Evolutionary conservation across 495 filamentous ascomycete genomes (phyloP).

Genomic region (Neurospora terricola): DNA sequence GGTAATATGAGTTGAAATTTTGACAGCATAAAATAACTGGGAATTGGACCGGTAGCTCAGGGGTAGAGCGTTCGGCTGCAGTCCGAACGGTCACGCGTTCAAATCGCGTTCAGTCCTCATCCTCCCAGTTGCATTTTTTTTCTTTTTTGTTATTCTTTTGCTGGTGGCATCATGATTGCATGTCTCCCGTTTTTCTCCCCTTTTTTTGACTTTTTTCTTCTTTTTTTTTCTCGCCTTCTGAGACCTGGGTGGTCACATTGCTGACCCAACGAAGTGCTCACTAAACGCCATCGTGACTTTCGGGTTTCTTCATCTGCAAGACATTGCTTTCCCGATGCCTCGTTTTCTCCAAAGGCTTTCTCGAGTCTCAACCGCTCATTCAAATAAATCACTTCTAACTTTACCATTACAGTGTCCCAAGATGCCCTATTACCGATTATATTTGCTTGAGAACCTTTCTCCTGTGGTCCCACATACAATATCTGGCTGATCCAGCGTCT

Average conservation of each 20-base stretch:
- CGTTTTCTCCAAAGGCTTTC: background rate
- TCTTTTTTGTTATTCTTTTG: background rate
- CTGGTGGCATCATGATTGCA: background rate
- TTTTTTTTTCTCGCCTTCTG: background rate
- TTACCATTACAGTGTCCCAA: background rate
- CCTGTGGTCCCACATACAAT: constrained; percentile 14
- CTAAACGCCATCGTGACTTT: background rate
- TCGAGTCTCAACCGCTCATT: background rate
- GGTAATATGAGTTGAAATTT: fast-evolving
- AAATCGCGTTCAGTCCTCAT: background rate
- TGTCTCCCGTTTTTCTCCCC: background rate
- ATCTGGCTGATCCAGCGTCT: constrained; percentile 31
- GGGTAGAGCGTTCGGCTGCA: background rate
- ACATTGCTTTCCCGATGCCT: background rate
- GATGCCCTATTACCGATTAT: background rate
- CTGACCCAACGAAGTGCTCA: background rate
- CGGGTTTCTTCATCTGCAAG: background rate
- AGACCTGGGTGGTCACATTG: background rate
- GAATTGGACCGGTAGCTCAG: background rate
- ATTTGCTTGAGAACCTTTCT: background rate
- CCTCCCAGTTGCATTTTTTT: background rate
- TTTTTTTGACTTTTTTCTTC: background rate
- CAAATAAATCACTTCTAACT: background rate
- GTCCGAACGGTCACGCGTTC: background rate
- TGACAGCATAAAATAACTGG: background rate